A percentile compares a stretch with the other conserved stretches of the same genome.
Conservation (phyloP, 2,329 filamentous ascomycete species). For the Pseudogymnoascus sp. region DNA sequence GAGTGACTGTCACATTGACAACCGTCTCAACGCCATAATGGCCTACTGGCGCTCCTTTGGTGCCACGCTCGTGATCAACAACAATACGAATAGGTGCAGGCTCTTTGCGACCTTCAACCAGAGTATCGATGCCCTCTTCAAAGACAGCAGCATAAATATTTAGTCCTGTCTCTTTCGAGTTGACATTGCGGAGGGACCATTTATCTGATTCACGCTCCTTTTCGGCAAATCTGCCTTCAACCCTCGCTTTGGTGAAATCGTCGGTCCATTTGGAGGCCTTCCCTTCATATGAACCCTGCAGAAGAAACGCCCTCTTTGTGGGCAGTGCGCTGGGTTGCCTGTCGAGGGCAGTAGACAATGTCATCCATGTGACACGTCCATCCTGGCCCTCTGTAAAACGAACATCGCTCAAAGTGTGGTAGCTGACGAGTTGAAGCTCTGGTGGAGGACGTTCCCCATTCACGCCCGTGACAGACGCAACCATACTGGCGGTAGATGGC, state of each 20-base stretch:
- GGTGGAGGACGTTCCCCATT: constrained; percentile 52
- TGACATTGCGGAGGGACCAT: constrained; percentile 71
- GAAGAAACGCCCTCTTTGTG: constrained; percentile 60
- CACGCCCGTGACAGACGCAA: constrained; percentile 56
- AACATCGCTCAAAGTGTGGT: constrained; percentile 60
- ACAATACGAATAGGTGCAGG: constrained; percentile 64
- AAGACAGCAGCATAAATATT: constrained; percentile 61
- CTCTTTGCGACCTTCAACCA: constrained; percentile 56
- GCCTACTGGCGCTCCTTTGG: constrained; percentile 57
- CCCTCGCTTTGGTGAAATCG: constrained; percentile 76
- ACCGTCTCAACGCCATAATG: constrained; percentile 66
- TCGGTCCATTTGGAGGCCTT: constrained; percentile 71
- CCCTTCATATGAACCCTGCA: constrained; percentile 69
- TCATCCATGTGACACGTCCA: constrained; percentile 59
- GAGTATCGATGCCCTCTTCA: constrained; percentile 57
- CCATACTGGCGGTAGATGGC: constrained; percentile 56
- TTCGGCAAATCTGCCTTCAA: constrained; percentile 80
- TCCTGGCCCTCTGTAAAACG: constrained; percentile 66
- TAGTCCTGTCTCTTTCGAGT: constrained; percentile 52
- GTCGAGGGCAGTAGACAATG: constrained; percentile 46
- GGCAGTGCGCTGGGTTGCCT: constrained; percentile 40
- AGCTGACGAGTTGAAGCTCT: constrained; percentile 69
- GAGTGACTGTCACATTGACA: constrained; percentile 49
- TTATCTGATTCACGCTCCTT: constrained; percentile 70
- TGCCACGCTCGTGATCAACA: constrained; percentile 61